phyloP scores from a whole-genome alignment of 2,329 filamentous ascomycete species.

The Cladobotryum mycophilum region DNA sequence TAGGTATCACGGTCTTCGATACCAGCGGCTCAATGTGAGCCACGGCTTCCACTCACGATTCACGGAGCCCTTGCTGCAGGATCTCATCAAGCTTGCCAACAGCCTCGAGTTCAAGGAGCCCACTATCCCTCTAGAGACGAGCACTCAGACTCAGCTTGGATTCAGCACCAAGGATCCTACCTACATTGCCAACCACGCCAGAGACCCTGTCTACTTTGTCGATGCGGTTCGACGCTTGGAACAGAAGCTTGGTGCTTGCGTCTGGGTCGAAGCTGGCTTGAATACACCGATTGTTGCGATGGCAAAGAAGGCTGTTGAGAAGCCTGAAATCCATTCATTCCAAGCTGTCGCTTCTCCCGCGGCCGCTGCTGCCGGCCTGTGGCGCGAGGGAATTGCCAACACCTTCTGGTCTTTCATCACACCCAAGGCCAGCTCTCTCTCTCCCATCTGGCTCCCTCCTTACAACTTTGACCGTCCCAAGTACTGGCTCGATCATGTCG shows the following conservation, averaged over 20 bases:
- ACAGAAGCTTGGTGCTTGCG: conserved; percentile 13
- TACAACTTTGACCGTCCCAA: conserved; percentile 14
- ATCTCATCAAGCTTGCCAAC: neutral
- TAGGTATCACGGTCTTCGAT: neutral
- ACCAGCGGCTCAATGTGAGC: conserved; percentile 3
- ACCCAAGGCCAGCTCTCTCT: conserved; percentile 7
- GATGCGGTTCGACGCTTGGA: conserved; percentile 23
- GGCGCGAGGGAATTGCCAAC: conserved; percentile 10
- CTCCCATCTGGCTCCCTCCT: conserved; percentile 14
- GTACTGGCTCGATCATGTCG: conserved; percentile 15
- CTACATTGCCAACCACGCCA: conserved; percentile 23
- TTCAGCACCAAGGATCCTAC: neutral
- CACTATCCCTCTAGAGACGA: conserved; percentile 10
- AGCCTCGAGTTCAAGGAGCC: conserved; percentile 4
- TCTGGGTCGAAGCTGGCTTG: conserved; percentile 30
- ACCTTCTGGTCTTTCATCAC: conserved; percentile 15
- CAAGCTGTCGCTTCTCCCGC: neutral
- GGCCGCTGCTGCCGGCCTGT: conserved; percentile 5
- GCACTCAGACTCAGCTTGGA: conserved; percentile 13
- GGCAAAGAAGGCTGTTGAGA: conserved; percentile 22
- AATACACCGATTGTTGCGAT: conserved; percentile 28
- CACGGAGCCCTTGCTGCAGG: conserved; percentile 8
- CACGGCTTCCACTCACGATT: conserved; percentile 13
- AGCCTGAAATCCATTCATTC: neutral
- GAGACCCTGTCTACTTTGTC: conserved; percentile 28